Conservation (phyloP, 208 protist species). For the Endotrypanum monterogeii region DNA sequence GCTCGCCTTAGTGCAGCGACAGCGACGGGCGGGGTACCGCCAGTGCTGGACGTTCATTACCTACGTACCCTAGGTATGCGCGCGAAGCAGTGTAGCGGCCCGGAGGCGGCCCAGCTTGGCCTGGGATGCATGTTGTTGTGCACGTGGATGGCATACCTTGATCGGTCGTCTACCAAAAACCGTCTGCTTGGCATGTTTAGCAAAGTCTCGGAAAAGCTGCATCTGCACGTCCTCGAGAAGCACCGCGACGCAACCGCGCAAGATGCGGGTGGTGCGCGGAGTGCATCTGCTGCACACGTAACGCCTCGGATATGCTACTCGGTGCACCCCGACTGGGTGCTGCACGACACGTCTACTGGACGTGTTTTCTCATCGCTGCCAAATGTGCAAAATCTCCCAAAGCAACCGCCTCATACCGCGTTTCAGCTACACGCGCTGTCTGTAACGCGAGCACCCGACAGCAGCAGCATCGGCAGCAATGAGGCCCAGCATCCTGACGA, state of each 20-base stretch:
- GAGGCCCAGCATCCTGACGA: conserved; percentile 7
- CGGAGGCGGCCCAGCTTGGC: conserved; percentile 4
- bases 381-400: conserved; percentile 69
- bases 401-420: conserved; percentile 34
- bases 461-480: neutral
- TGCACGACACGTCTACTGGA: conserved; percentile 62
- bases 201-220: conserved; percentile 18
- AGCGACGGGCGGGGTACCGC: neutral
- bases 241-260: neutral
- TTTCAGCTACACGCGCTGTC: conserved; percentile 13
- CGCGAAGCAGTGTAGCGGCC: neutral
- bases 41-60: conserved; percentile 1
- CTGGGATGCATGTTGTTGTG: conserved; percentile 33
- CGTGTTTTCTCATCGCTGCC: conserved; percentile 66
- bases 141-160: conserved; percentile 49
- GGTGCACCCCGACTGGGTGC: conserved; percentile 66
- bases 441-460: neutral
- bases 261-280: neutral
- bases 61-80: conserved; percentile 8
- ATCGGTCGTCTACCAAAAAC: conserved; percentile 36
- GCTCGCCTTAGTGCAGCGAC: neutral
- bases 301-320: conserved; percentile 52
- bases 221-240: conserved; percentile 30
- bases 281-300: neutral
- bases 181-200: conserved; percentile 33